Percentiles rank a stretch among this genome's conserved stretches.
These are phyloP conservation scores for Forsythia suspensa DNA, from an alignment of 257 asterid genomes.

Conservation along the genomic window DNA sequence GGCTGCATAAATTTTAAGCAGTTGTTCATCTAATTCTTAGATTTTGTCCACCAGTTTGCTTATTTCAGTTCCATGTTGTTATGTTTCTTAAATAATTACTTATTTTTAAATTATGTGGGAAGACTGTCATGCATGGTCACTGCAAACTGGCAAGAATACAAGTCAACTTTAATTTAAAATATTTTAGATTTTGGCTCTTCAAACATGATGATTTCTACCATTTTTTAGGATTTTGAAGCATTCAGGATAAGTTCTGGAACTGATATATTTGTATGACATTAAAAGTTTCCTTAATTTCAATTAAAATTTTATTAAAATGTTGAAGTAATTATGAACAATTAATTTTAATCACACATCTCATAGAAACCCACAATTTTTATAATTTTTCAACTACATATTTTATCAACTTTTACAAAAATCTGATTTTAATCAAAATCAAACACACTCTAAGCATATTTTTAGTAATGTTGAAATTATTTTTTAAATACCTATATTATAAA, in stretches of 20 bases:
- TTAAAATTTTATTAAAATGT: too few species aligned
- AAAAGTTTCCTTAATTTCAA: too few species aligned
- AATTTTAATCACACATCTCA: too few species aligned
- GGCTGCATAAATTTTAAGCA: slow-evolving; percentile 24
- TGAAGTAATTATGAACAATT: too few species aligned
- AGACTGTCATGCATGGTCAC: slow-evolving; percentile 27
- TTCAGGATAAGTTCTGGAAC: neutral
- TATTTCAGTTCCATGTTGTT: neutral
- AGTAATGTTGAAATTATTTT: too few species aligned
- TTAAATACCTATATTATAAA: too few species aligned
- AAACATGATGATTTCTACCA: neutral
- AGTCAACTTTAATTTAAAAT: slow-evolving; percentile 32
- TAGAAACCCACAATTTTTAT: too few species aligned
- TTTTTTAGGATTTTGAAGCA: neutral
- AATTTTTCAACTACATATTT: too few species aligned
- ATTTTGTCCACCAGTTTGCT: slow-evolving; percentile 29
- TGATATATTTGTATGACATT: too few species aligned
- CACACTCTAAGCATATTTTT: too few species aligned
- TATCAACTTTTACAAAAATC: too few species aligned
- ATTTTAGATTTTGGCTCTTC: slow-evolving; percentile 12
- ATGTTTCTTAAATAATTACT: neutral
- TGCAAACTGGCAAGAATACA: slow-evolving; percentile 29
- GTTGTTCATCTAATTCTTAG: slow-evolving; percentile 28
- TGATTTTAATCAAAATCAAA: too few species aligned
- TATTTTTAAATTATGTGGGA: slow-evolving; percentile 18